Evolutionary conservation across 495 filamentous ascomycete genomes (phyloP).

Genomic region (Penicillium canescens): DNA sequence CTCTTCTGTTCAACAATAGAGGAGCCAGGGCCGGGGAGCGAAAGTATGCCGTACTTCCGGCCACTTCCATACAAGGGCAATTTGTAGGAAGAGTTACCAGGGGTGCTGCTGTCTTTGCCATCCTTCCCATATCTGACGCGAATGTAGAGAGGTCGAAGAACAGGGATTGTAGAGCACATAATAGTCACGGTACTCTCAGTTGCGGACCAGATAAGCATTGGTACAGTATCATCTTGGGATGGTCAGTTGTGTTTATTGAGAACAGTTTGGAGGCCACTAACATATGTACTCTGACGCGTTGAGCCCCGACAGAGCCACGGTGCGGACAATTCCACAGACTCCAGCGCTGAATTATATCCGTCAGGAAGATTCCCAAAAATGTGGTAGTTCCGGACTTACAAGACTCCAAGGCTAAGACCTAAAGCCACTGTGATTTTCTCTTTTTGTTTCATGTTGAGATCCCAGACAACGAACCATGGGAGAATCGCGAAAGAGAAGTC

Average conservation of each 20-base stretch:
- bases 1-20: constrained; percentile 6
- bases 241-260: background rate
- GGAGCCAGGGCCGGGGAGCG: constrained; percentile 3
- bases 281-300: constrained; percentile 28
- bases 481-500: constrained; percentile 31
- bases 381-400: constrained; percentile 10
- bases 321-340: constrained; percentile 32
- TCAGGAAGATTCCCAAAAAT: background rate
- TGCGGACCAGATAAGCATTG: constrained; percentile 31
- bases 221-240: constrained; percentile 23
- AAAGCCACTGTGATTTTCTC: constrained; percentile 30
- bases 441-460: constrained; percentile 33
- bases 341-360: constrained; percentile 17
- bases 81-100: constrained; percentile 21
- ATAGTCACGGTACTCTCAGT: constrained; percentile 29
- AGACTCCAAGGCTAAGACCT: constrained; percentile 27
- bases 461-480: constrained; percentile 32
- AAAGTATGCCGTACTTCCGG: constrained; percentile 17
- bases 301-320: constrained; percentile 21
- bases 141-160: constrained; percentile 28
- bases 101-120: constrained; percentile 13
- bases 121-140: constrained; percentile 26
- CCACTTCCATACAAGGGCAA: constrained; percentile 22
- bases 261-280: background rate
- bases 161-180: constrained; percentile 30